Conservation (phyloP, 1,284 basidiomycete species). For the Rhodotorula sp. region DNA sequence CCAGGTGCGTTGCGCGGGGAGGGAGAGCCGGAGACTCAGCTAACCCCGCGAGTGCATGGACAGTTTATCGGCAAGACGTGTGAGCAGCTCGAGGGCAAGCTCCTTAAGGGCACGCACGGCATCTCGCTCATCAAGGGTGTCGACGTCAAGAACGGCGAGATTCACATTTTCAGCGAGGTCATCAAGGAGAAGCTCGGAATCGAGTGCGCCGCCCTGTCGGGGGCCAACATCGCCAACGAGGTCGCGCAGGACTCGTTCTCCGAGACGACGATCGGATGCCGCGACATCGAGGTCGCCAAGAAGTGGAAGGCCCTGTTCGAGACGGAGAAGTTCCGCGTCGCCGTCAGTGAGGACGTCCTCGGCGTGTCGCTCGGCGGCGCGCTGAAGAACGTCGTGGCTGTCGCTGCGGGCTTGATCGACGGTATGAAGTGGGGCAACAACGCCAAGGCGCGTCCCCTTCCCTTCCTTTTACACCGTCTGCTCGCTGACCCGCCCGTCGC, state of each 20-base stretch:
- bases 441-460: slow-evolving; percentile 51
- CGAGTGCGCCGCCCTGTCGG: slow-evolving; percentile 58
- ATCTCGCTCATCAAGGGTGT: slow-evolving; percentile 60
- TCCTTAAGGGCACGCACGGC: slow-evolving; percentile 53
- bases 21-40: background rate
- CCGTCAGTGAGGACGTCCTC: slow-evolving; percentile 60
- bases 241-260: slow-evolving; percentile 57
- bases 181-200: slow-evolving; percentile 58
- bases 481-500: background rate
- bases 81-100: slow-evolving; percentile 52
- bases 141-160: slow-evolving; percentile 57
- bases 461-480: background rate
- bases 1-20: slow-evolving; percentile 51
- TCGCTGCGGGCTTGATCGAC: slow-evolving; percentile 61
- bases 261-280: slow-evolving; percentile 62
- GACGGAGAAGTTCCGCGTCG: slow-evolving; percentile 57
- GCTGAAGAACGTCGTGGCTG: slow-evolving; percentile 61
- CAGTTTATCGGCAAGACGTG: slow-evolving; percentile 53
- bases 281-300: slow-evolving; percentile 54
- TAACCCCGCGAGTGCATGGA: background rate
- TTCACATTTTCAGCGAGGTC: slow-evolving; percentile 60
- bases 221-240: slow-evolving; percentile 64
- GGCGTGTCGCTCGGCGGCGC: slow-evolving; percentile 62
- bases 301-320: slow-evolving; percentile 52
- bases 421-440: slow-evolving; percentile 61